Evolutionary conservation across 208 protist genomes (phyloP), one percentile per base, ranked within the genome.

Genomic region (Borovskyia barvae): DNA sequence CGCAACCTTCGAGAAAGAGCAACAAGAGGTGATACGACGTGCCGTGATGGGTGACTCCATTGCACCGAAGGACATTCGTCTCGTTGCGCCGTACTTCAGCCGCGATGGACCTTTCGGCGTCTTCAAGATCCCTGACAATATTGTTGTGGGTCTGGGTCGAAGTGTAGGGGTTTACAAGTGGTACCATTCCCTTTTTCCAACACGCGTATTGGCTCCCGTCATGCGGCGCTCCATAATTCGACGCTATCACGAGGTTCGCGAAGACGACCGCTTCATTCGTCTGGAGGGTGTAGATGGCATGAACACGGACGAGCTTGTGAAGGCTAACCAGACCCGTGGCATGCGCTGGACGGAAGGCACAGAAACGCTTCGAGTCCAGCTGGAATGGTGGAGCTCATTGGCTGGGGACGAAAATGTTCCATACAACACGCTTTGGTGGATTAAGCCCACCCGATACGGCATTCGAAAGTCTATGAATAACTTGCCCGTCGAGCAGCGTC

Each of bases 391-490:
- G 86, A 81, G 67, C 56, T 73, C 63, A 28, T 72, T 95, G 20
- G 67, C 84, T 6, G 77, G 78, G 17, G 89, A 95, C 55, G 72
- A 75, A 36, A 79, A 65, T 54, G 84, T 93, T 1, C 89, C 89
- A 46, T 95, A 91, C 72, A 93, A 95, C 62, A 92, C 86, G 22
- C 72, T 95, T 15, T 95, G 90, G 69, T 95, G 85, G 86, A 75
- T 95, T 22, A 93, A 92, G 66, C 89, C 89, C 37, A 92, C 79
- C 4, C 79, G 86, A 29, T 93, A 89, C 72, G 87, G 79, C 62
- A 76, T 95, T 30, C 79, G 72, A 11, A 83, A 88, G 56, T 90
- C 89, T 24, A 90, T 95, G 83, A 90, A 85, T 55, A 75, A 75
- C 35, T 49, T 95, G 28, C 89, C 89, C 14, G 49, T 92, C 15